Base-by-base conservation (phyloP, 1,139 yeast species). In the Sugiyamaella xylanicola region DNA sequence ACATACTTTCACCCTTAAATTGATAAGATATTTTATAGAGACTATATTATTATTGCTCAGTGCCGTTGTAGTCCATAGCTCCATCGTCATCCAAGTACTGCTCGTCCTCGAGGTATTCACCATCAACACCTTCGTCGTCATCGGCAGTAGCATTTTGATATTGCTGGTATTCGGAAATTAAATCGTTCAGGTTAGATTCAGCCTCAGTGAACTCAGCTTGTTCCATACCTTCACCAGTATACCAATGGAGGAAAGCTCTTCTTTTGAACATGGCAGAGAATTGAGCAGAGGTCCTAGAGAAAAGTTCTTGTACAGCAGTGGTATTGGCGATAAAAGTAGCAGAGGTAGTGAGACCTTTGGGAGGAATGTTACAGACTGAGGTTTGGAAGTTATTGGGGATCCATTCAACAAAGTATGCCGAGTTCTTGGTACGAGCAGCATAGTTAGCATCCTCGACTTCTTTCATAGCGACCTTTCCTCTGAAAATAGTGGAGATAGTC, bases 171-270 rank as follows among this genome's bases (percentile, higher is more conserved):
- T 76, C 79, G 49, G 66, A 64, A 39, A 76, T 74, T 48, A 76
- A 66, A 56, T 76, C 79, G 55, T 68, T 68, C 64, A 76, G 65
- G 65, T 76, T 75, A 52, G 76, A 69, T 59, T 74, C 75, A 15
- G 79, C 79, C 63, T 76, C 79, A 32, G 75, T 71, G 67, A 76
- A 76, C 64, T 76, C 79, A 59, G 71, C 70, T 63, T 71, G 77
- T 54, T 76, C 79, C 79, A 76, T 76, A 54, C 79, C 80, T 61
- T 76, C 79, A 37, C 74, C 70, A 19, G 76, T 72, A 65, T 75
- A 76, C 78, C 80, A 76, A 61, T 76, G 80, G 62, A 76, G 63
- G 72, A 76, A 76, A 35, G 79, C 79, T 61, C 72, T 68, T 50
- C 79, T 68, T 58, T 72, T 69, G 71, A 74, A 76, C 79, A 76